phyloP scores from a whole-genome alignment of 2,329 filamentous ascomycete genomes.

The Cryphonectria carpinicola region DNA sequence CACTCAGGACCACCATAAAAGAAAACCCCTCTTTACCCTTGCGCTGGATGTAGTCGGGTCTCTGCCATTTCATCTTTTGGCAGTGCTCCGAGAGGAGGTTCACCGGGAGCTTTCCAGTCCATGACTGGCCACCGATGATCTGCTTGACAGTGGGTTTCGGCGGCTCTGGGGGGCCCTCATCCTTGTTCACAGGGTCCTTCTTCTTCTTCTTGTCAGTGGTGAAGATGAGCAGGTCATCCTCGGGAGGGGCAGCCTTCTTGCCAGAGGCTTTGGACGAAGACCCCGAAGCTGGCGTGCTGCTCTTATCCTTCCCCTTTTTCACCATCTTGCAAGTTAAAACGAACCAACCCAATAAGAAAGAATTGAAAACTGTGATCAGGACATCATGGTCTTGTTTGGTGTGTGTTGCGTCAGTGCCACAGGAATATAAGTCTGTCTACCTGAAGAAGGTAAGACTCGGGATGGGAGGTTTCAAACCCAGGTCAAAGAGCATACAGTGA shows the following conservation, averaged over 20 bases:
- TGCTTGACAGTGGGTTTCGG: slow-evolving; percentile 72
- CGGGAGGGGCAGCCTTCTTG: slow-evolving; percentile 40
- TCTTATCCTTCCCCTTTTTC: slow-evolving; percentile 18
- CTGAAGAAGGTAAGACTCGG: neutral
- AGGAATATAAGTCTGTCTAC: neutral
- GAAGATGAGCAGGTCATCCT: slow-evolving; percentile 60
- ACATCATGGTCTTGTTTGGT: neutral
- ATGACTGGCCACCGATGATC: slow-evolving; percentile 90
- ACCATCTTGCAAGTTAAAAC: slow-evolving; percentile 1
- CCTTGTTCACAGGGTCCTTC: slow-evolving; percentile 35
- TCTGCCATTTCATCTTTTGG: slow-evolving; percentile 94
- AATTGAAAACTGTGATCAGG: neutral
- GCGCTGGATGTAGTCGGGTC: slow-evolving; percentile 77
- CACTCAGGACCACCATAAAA: slow-evolving; percentile 78
- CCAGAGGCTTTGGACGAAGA: slow-evolving; percentile 30
- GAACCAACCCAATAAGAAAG: neutral
- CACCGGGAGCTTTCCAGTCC: slow-evolving; percentile 95
- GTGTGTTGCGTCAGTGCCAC: neutral
- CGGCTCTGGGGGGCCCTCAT: slow-evolving; percentile 45
- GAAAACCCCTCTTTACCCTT: slow-evolving; percentile 76
- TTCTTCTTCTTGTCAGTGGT: slow-evolving; percentile 59
- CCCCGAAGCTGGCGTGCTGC: slow-evolving; percentile 38
- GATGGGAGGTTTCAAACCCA: neutral
- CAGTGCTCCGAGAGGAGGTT: slow-evolving; percentile 94
- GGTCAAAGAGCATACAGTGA: neutral